phyloP scores from a whole-genome alignment of 345 rosid species.

The Pelargonium nanum region DNA sequence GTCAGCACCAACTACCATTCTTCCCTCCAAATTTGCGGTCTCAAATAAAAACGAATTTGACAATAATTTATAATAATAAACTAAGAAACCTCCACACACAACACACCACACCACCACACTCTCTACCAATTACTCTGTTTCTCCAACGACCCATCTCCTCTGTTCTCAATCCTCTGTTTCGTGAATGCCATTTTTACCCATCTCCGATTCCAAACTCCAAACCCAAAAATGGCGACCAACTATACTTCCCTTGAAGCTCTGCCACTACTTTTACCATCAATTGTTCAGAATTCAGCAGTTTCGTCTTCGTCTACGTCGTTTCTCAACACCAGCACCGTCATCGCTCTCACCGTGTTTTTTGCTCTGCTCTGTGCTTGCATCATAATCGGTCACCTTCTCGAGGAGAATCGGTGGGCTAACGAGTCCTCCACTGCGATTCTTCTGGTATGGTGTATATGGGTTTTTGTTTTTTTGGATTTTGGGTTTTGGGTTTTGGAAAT shows the following conservation, averaged over 20 bases:
- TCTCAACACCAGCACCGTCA: conserved; percentile 26
- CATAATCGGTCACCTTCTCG: conserved; percentile 53
- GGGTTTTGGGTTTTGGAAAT: not conserved
- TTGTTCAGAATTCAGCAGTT: not conserved
- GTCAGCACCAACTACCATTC: conserved; percentile 24
- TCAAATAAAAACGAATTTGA: not conserved
- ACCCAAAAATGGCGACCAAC: not conserved
- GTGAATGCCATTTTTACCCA: conserved; percentile 18
- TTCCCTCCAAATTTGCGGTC: conserved; percentile 24
- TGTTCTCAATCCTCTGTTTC: not conserved
- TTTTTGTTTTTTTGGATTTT: not conserved
- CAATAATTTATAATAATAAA: not conserved
- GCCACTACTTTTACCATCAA: conserved; percentile 10
- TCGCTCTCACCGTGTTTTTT: conserved; percentile 47
- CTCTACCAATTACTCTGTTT: not conserved
- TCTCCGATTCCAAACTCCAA: not conserved
- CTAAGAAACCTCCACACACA: not conserved
- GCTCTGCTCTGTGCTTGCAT: conserved; percentile 56
- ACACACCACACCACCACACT: not conserved
- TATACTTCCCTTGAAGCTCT: conserved; percentile 17
- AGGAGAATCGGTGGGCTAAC: conserved; percentile 66
- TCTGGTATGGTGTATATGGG: conserved; percentile 21
- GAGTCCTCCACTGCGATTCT: conserved; percentile 59
- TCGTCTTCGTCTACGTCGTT: conserved; percentile 18
- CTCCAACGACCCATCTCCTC: no score